Conservation (phyloP, 2,329 filamentous ascomycete genomes). For the Malbranchea zuffiana region DNA sequence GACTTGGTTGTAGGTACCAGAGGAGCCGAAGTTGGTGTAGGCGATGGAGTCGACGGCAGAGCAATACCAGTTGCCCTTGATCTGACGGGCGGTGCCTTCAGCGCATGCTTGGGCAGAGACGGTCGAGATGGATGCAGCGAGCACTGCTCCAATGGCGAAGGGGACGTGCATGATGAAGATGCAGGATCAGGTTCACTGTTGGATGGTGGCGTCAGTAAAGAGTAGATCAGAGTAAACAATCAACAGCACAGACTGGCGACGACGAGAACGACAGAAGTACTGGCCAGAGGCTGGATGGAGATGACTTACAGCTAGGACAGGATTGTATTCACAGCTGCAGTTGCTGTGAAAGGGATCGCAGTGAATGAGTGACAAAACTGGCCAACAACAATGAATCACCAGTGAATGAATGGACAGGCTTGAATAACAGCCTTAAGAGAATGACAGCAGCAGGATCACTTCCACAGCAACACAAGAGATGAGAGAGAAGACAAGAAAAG, state of each 20-base stretch:
- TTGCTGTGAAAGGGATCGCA: not conserved
- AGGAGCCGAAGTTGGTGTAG: conserved; percentile 51
- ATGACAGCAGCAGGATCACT: conserved; percentile 7
- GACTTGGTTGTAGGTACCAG: conserved; percentile 55
- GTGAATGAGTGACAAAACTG: conserved; percentile 5
- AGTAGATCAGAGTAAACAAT: too few species aligned
- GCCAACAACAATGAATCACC: not conserved
- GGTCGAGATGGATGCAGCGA: conserved; percentile 14
- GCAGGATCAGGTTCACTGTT: too few species aligned
- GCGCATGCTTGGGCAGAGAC: conserved; percentile 16
- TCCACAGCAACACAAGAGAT: not conserved
- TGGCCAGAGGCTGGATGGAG: not conserved
- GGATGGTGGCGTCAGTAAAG: too few species aligned
- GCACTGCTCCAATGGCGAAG: conserved; percentile 13
- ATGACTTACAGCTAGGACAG: not conserved
- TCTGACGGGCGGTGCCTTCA: conserved; percentile 18
- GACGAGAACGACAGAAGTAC: too few species aligned
- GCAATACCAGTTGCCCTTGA: conserved; percentile 55
- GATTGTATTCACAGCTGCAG: conserved; percentile 1
- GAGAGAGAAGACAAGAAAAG: not conserved
- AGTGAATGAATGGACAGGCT: conserved; percentile 9
- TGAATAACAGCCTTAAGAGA: conserved; percentile 6
- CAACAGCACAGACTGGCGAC: too few species aligned
- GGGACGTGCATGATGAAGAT: conserved; percentile 13
- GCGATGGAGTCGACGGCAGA: conserved; percentile 53